Conservation (phyloP, 2,329 filamentous ascomycete species). For the Calonectria multiphialidica region DNA sequence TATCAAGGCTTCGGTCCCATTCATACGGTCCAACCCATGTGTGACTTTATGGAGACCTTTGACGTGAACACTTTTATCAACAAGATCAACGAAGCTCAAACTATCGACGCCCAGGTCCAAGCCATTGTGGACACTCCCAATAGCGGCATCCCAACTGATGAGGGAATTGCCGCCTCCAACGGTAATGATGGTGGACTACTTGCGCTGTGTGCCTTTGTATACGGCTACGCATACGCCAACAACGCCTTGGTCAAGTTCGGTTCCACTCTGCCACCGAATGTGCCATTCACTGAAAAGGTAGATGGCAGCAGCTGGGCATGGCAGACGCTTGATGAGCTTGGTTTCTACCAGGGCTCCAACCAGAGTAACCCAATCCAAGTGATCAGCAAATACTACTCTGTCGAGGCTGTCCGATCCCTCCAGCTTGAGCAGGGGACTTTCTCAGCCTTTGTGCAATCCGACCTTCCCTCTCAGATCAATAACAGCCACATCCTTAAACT, state of each 20-base stretch:
- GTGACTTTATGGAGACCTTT: slow-evolving; percentile 25
- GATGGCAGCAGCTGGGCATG: slow-evolving; percentile 30
- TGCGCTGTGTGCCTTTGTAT: slow-evolving; percentile 23
- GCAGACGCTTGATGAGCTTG: slow-evolving; percentile 27
- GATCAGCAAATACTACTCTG: slow-evolving; percentile 22
- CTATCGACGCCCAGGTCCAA: neutral
- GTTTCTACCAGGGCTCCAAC: slow-evolving; percentile 29
- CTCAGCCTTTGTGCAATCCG: neutral
- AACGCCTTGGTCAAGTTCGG: neutral
- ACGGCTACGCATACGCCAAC: slow-evolving; percentile 17
- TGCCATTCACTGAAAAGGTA: slow-evolving; percentile 44
- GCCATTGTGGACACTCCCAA: slow-evolving; percentile 10
- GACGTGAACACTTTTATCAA: slow-evolving; percentile 2
- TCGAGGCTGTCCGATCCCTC: slow-evolving; percentile 4
- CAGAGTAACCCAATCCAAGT: slow-evolving; percentile 13
- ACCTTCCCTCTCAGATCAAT: slow-evolving; percentile 7
- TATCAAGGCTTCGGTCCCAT: slow-evolving; percentile 20
- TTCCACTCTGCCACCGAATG: neutral
- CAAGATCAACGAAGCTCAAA: neutral
- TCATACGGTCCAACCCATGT: slow-evolving; percentile 1
- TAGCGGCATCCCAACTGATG: neutral
- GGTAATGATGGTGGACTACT: slow-evolving; percentile 12
- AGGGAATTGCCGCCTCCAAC: slow-evolving; percentile 16
- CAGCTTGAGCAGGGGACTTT: neutral
- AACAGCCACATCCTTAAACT: slow-evolving; percentile 54